These are phyloP conservation scores for Oryza officinalis DNA, from an alignment of 176 grass and related monocot genomes.

Conservation along the genomic window DNA sequence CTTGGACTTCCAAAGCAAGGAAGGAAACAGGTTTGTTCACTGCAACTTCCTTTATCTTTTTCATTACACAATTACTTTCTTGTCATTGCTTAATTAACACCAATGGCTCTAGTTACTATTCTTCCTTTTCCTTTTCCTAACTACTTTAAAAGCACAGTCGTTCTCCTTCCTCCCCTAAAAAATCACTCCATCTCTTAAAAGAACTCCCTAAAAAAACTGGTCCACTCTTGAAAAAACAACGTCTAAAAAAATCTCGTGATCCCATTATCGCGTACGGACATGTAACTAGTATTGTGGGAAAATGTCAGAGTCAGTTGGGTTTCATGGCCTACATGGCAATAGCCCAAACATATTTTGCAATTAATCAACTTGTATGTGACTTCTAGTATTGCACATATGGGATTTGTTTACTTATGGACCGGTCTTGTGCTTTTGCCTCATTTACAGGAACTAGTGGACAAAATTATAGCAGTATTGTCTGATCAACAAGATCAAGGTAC, in stretches of 20 bases:
- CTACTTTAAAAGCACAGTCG: too few species aligned
- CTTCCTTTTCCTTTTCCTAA: neutral
- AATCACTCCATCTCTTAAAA: too few species aligned
- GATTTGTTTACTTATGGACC: neutral
- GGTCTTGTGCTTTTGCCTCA: slow-evolving; percentile 13
- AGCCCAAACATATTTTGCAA: neutral
- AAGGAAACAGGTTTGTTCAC: slow-evolving; percentile 76
- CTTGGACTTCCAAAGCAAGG: slow-evolving; percentile 75
- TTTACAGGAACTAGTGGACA: slow-evolving; percentile 68
- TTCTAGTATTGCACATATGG: slow-evolving; percentile 13
- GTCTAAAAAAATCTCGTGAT: too few species aligned
- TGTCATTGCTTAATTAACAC: neutral
- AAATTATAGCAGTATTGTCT: slow-evolving; percentile 47
- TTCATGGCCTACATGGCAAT: slow-evolving; percentile 3
- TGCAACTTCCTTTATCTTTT: neutral
- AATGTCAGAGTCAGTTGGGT: neutral
- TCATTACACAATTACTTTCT: neutral
- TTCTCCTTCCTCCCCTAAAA: too few species aligned
- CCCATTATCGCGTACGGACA: too few species aligned
- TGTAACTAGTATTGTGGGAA: neutral
- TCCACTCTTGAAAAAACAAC: too few species aligned
- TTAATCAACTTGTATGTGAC: neutral
- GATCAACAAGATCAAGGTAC: slow-evolving; percentile 62
- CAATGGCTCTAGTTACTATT: neutral
- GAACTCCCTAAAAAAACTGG: too few species aligned